Conservation (phyloP, 345 rosid species). For the Carallia pectinifolia region DNA sequence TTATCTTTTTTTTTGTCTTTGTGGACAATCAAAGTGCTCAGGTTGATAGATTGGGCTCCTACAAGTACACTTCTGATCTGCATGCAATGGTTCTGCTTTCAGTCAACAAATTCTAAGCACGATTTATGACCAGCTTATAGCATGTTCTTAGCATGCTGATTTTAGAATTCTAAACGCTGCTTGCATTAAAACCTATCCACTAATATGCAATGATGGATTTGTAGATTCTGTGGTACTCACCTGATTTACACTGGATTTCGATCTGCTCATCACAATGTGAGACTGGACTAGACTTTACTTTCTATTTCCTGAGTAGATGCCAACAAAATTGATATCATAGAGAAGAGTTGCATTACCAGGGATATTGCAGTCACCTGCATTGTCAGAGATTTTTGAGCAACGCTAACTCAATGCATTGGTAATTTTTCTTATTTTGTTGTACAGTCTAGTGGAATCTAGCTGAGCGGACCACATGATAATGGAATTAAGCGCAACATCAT, state of each 20-base stretch:
- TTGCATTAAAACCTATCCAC: background rate
- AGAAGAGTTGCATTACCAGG: constrained; percentile 92
- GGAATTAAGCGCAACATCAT: background rate
- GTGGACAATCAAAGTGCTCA: too few species aligned
- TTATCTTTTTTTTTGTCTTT: too few species aligned
- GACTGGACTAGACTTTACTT: constrained; percentile 31
- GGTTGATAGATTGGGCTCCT: too few species aligned
- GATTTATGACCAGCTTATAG: background rate
- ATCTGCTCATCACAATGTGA: background rate
- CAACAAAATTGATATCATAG: constrained; percentile 78
- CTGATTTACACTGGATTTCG: background rate
- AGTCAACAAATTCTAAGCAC: background rate
- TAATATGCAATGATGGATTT: constrained; percentile 1
- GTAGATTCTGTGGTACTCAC: constrained; percentile 16
- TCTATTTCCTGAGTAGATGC: constrained; percentile 71
- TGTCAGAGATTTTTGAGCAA: constrained; percentile 16
- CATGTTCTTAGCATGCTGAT: background rate
- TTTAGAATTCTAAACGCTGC: background rate
- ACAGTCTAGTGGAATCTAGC: background rate
- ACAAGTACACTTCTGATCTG: too few species aligned
- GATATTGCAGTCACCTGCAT: constrained; percentile 85
- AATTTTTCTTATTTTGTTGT: background rate
- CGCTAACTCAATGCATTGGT: background rate
- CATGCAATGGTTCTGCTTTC: background rate
- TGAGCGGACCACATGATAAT: background rate